These are phyloP conservation scores for Miscanthus lutarioriparius DNA, from an alignment of 176 grass and related monocot genomes.

Conservation along the genomic window DNA sequence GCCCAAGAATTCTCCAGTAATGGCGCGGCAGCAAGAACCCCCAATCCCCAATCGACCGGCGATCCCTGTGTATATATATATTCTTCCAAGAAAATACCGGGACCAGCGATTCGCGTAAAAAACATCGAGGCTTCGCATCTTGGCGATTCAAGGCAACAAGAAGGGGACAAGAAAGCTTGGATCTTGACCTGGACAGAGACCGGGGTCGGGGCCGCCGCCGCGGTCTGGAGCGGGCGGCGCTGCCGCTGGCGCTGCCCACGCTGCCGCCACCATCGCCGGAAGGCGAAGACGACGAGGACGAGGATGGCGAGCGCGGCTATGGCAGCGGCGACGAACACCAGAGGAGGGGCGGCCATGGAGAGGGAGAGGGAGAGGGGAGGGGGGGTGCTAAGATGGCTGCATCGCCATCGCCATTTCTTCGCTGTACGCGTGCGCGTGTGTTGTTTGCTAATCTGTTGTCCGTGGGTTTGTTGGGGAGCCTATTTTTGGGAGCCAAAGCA, in stretches of 20 bases:
- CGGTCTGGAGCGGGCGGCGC: background rate
- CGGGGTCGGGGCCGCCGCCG: background rate
- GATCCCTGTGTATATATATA: background rate
- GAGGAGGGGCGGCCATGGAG: constrained; percentile 41
- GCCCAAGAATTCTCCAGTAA: background rate
- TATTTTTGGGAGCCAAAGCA: constrained; percentile 33
- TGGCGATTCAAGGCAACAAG: background rate
- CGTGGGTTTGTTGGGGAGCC: constrained; percentile 21
- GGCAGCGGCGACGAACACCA: constrained; percentile 24
- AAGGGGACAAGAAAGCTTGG: background rate
- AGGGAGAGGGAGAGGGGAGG: background rate
- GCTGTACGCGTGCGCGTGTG: constrained; percentile 15
- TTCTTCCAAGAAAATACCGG: background rate
- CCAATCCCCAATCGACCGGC: constrained; percentile 1
- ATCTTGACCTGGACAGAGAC: constrained; percentile 36
- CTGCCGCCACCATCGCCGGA: constrained; percentile 40
- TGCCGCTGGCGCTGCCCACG: background rate
- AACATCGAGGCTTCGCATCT: background rate
- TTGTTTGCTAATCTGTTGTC: constrained; percentile 21
- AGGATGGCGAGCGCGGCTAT: constrained; percentile 36
- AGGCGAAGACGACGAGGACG: constrained; percentile 42
- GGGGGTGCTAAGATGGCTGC: constrained; percentile 35
- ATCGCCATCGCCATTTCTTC: constrained; percentile 41
- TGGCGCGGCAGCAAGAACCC: constrained; percentile 4
- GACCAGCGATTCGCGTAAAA: constrained; percentile 23